A percentile compares a stretch with the other conserved stretches of the same genome.
Evolutionary conservation across 768 basidiomycete genomes (phyloP).

Genomic region (Trametes villosa): DNA sequence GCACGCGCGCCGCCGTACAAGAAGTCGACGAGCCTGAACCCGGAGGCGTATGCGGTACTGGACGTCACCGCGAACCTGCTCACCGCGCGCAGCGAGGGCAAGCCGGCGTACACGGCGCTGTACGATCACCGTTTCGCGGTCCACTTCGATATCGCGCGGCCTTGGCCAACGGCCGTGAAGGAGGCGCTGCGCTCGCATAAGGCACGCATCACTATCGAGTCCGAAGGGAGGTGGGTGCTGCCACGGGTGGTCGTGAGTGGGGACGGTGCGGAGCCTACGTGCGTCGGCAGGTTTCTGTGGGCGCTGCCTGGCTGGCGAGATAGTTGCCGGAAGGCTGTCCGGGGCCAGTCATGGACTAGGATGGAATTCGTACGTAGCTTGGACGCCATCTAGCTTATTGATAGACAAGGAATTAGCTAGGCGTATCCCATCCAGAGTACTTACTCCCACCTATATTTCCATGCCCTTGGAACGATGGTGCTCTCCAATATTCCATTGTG

Average conservation of each 20-base stretch:
- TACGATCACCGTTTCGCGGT: conserved; percentile 73
- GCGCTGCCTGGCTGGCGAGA: not conserved
- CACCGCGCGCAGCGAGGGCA: conserved; percentile 19
- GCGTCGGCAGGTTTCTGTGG: conserved; percentile 12
- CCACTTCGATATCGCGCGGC: conserved; percentile 43
- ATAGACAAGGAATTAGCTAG: too few relatives aligned
- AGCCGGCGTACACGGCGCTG: conserved; percentile 42
- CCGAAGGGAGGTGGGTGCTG: conserved; percentile 50
- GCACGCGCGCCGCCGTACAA: conserved; percentile 55
- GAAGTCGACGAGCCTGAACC: conserved; percentile 26
- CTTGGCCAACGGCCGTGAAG: conserved; percentile 46
- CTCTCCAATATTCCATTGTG: too few relatives aligned
- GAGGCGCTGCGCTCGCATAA: conserved; percentile 29
- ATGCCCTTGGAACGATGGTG: too few relatives aligned
- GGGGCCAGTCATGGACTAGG: conserved; percentile 9
- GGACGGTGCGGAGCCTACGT: not conserved
- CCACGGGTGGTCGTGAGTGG: conserved; percentile 45
- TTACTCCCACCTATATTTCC: too few relatives aligned
- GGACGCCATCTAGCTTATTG: not conserved
- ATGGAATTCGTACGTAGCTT: conserved; percentile 24
- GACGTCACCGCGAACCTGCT: conserved; percentile 46
- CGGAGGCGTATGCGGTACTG: conserved; percentile 34
- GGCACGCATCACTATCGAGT: conserved; percentile 39
- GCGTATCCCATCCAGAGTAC: too few relatives aligned
- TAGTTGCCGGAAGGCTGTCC: not conserved